Evolutionary conservation across 306 rosid species (phyloP), one percentile per base, ranked within the genome.

Genomic region (Chamaecrista fasciculata): DNA sequence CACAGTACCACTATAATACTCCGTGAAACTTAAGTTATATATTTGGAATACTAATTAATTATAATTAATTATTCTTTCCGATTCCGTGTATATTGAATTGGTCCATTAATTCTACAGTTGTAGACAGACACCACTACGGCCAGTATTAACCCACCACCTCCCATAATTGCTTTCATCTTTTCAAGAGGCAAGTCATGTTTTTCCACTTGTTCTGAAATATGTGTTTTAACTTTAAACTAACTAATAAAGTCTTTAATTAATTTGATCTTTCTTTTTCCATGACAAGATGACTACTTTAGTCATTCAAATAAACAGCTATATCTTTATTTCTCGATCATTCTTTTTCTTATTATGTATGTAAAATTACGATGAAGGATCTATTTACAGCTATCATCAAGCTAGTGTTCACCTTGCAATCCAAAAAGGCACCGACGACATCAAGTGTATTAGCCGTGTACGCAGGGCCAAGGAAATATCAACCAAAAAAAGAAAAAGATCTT

Each of bases 381-480:
- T 12, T 55, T 53, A 16, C 34, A 25, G 36, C 60, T 11, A 3
- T 53, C 18, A 25, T 36, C 25, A 44, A 76, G 47, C 20, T 26
- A n/a, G n/a, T n/a, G 24, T 25, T 50, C 14, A 4, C 59, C 25
- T 43, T 48, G 36, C 39, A 43, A 33, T 6, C 46, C 53, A 51
- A 44, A n/a, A 49, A 67, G 48, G 0, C 12, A 67, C 31, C 12
- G 0, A n/a, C n/a, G n/a, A n/a, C n/a, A n/a, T n/a, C n/a, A n/a
- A n/a, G n/a, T n/a, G n/a, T n/a, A n/a, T n/a, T 37, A 6, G 19
- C 57, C 31, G 57, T 3, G 5, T 18, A 18, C 8, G 33, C 23
- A 65, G 73, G 74, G 80, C 49, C 62, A 69, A 47, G 55, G 4
- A 24, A n/a, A n/a, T n/a, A n/a, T n/a, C n/a, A n/a, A n/a, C n/a